phyloP scores from a whole-genome alignment of 441 rosid species.

The Manihot esculenta region DNA sequence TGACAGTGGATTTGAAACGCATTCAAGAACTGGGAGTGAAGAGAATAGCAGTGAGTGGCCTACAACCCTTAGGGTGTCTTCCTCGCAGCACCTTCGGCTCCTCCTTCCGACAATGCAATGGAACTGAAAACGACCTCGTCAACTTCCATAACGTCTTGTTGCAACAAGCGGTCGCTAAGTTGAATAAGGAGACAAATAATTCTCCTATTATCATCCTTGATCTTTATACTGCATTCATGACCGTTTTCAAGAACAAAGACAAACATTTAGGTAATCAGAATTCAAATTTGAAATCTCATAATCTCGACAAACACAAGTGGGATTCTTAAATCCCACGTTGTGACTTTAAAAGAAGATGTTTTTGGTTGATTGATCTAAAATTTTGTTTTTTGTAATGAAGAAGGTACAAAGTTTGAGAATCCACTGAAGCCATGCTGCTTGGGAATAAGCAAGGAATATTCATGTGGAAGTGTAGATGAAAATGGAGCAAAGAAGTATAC shows the following conservation, averaged over 20 bases:
- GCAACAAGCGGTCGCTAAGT: constrained; percentile 43
- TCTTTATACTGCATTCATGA: constrained; percentile 50
- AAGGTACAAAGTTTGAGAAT: constrained; percentile 42
- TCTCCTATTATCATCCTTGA: constrained; percentile 51
- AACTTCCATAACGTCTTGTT: constrained; percentile 57
- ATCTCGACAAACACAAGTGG: too few species aligned
- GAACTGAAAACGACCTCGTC: constrained; percentile 37
- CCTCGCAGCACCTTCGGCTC: constrained; percentile 39
- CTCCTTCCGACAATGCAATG: constrained; percentile 56
- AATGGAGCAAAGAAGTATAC: constrained; percentile 46
- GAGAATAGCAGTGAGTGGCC: constrained; percentile 46
- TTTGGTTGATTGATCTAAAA: too few species aligned
- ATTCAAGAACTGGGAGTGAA: constrained; percentile 58
- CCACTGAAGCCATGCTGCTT: constrained; percentile 68
- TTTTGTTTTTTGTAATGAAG: constrained; percentile 27
- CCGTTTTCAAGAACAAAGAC: constrained; percentile 37
- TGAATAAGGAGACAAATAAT: constrained; percentile 42
- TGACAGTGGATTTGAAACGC: constrained; percentile 42
- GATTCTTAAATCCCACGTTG: too few species aligned
- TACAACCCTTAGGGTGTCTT: constrained; percentile 79
- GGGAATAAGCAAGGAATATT: constrained; percentile 30
- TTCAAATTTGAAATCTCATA: too few species aligned
- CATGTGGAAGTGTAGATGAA: constrained; percentile 51
- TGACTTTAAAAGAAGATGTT: too few species aligned
- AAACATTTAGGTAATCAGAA: constrained; percentile 22